Conservation (phyloP, 78 protist species). For the Dictyostelium purpureum region DNA sequence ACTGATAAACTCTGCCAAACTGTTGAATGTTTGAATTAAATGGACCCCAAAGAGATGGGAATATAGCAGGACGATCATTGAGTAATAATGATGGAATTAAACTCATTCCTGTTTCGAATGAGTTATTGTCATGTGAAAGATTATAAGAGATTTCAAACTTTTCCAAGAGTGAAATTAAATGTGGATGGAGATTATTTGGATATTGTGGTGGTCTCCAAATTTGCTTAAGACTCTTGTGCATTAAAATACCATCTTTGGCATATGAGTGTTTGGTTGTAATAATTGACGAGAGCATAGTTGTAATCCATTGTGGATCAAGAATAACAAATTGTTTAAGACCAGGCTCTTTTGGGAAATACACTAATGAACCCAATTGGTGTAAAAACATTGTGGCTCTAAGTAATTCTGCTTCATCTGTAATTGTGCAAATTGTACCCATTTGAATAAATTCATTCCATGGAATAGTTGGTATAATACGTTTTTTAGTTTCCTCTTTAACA, state of each 20-base stretch:
- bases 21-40: constrained; percentile 17
- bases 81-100: constrained; percentile 51
- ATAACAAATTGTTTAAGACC: constrained; percentile 75
- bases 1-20: constrained; percentile 48
- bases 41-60: constrained; percentile 19
- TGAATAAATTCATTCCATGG: constrained; percentile 70
- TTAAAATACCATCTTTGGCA: constrained; percentile 69
- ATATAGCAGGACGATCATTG: constrained; percentile 29
- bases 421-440: constrained; percentile 65
- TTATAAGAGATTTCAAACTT: constrained; percentile 77
- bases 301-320: constrained; percentile 79
- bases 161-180: constrained; percentile 58
- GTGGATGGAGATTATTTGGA: constrained; percentile 74
- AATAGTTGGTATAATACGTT: constrained; percentile 67
- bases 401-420: constrained; percentile 66
- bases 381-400: constrained; percentile 75
- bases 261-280: constrained; percentile 70
- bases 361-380: constrained; percentile 64
- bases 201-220: constrained; percentile 82
- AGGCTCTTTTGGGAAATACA: constrained; percentile 69
- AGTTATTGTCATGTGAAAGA: neutral
- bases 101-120: constrained; percentile 23
- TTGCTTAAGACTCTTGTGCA: constrained; percentile 54
- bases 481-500: constrained; percentile 61
- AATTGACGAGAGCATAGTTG: constrained; percentile 58